Conservation (phyloP, 2,329 filamentous ascomycete species). For the Metarhizium album region DNA sequence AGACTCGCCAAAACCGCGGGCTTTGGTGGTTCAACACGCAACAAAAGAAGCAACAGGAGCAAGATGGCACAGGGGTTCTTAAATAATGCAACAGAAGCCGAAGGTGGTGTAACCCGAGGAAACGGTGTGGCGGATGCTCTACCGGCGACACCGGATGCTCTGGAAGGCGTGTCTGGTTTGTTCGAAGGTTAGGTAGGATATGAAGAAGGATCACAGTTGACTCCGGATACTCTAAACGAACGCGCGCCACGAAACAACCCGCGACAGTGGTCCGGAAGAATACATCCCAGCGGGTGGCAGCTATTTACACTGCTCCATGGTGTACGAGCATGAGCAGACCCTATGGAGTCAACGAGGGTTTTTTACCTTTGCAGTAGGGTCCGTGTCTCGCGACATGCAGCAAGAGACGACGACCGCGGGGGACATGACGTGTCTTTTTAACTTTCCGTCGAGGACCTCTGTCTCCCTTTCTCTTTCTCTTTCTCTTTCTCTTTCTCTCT, state of each 20-base stretch:
- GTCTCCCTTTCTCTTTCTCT: too few species aligned
- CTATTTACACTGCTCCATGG: background rate
- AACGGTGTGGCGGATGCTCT: slow-evolving; percentile 17
- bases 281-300: too few species aligned
- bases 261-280: too few species aligned
- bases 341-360: too few species aligned
- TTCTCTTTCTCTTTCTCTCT: too few species aligned
- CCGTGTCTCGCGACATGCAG: background rate
- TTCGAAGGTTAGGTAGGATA: slow-evolving; percentile 28
- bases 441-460: background rate
- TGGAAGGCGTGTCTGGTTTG: slow-evolving; percentile 45
- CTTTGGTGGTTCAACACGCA: slow-evolving; percentile 16
- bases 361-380: background rate
- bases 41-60: slow-evolving; percentile 20
- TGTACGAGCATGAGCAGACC: background rate
- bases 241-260: too few species aligned
- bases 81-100: slow-evolving; percentile 34
- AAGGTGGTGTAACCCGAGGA: slow-evolving; percentile 17
- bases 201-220: background rate
- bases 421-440: background rate
- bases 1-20: slow-evolving; percentile 54
- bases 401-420: background rate
- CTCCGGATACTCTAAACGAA: background rate
- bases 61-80: slow-evolving; percentile 58
- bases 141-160: slow-evolving; percentile 34